Evolutionary conservation across 176 grass and related monocot species (phyloP).

Genomic region (Guadua angustifolia): DNA sequence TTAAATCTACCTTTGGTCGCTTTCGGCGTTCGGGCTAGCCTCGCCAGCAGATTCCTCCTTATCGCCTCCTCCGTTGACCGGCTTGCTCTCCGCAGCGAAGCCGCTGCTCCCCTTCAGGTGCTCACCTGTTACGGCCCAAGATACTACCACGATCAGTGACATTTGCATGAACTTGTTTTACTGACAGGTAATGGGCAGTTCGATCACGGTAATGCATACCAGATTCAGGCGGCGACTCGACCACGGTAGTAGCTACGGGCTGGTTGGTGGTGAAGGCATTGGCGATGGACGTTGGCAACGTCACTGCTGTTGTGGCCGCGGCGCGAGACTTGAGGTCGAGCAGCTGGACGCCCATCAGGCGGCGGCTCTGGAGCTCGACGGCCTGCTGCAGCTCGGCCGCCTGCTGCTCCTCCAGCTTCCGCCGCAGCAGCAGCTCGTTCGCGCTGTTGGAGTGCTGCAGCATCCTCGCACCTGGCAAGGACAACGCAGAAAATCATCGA

Average conservation of each 20-base stretch:
- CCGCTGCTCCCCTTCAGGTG: conserved; percentile 34
- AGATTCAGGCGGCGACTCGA: conserved; percentile 42
- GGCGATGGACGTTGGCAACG: background rate
- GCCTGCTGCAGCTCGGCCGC: conserved; percentile 73
- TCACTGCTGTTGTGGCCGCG: background rate
- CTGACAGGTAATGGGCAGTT: background rate
- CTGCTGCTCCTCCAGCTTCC: conserved; percentile 86
- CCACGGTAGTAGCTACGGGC: background rate
- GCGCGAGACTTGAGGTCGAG: conserved; percentile 63
- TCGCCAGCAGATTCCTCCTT: conserved; percentile 72
- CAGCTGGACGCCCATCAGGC: conserved; percentile 69
- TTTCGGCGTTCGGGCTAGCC: conserved; percentile 61
- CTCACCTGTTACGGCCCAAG: conserved; percentile 50
- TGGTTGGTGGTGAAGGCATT: conserved; percentile 38
- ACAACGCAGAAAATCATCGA: background rate
- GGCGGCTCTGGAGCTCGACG: conserved; percentile 73
- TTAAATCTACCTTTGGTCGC: conserved; percentile 74
- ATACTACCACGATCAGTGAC: conserved; percentile 30
- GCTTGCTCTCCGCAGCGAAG: conserved; percentile 41
- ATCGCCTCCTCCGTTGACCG: conserved; percentile 58
- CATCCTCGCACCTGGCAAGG: conserved; percentile 70
- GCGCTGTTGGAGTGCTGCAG: conserved; percentile 65
- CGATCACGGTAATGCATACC: background rate
- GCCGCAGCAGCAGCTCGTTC: conserved; percentile 64
- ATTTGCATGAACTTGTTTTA: background rate